Evolutionary conservation across 257 asterid species (phyloP).

Genomic region (Lavandula angustifolia): DNA sequence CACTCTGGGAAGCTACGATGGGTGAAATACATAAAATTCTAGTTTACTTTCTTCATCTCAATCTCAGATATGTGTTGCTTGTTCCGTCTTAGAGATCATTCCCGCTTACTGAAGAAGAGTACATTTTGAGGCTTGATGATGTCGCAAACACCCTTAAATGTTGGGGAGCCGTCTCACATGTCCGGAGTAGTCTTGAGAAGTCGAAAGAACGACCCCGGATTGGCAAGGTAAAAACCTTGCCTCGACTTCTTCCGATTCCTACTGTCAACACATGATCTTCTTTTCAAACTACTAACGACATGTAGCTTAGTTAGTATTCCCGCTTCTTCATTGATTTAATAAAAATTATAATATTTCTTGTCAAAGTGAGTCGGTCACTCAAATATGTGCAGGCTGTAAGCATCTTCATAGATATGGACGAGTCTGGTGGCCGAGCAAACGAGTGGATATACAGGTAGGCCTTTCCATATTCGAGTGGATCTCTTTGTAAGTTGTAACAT

Average conservation of each 20-base stretch:
- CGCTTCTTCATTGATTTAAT: not conserved
- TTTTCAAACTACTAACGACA: no score
- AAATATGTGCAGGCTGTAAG: conserved; percentile 68
- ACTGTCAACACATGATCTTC: not conserved
- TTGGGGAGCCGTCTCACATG: conserved; percentile 99
- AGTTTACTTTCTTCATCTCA: conserved; percentile 32
- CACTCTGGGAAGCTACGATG: conserved; percentile 19
- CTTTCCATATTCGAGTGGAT: not conserved
- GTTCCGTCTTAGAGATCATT: conserved; percentile 67
- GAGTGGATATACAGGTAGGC: conserved; percentile 95
- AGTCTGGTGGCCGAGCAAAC: conserved; percentile 88
- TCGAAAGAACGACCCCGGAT: conserved; percentile 91
- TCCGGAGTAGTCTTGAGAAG: conserved; percentile 76
- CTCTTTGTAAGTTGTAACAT: conserved; percentile 12
- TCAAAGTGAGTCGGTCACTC: not conserved
- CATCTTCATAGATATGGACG: conserved; percentile 95
- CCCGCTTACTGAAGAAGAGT: conserved; percentile 94
- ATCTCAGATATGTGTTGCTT: conserved; percentile 35
- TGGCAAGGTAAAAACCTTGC: conserved; percentile 62
- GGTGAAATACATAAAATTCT: conserved; percentile 16
- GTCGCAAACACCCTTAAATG: conserved; percentile 88
- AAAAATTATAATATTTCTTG: no score
- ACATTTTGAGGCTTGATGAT: conserved; percentile 86
- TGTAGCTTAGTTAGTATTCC: not conserved
- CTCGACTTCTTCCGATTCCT: conserved; percentile 10